Conservation (phyloP, 257 asterid genomes). For the Solanum peruvianum region DNA sequence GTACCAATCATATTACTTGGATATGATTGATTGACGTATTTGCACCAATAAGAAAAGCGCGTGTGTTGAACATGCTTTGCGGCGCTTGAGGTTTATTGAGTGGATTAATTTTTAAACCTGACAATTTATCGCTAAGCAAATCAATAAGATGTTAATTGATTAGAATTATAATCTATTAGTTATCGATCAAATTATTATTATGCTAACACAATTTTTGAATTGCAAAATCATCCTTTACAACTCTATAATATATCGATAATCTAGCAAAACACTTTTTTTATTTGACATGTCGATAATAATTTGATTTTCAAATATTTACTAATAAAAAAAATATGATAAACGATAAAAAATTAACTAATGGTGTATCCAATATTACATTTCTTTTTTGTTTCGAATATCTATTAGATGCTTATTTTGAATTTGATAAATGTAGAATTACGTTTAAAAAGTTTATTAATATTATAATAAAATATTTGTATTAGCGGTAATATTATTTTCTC, state of each 20-base stretch:
- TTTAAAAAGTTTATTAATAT: neutral
- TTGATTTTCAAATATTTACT: neutral
- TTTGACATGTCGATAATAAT: neutral
- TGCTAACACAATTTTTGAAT: neutral
- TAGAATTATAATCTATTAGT: neutral
- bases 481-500: neutral
- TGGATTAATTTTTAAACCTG: too few species aligned
- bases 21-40: neutral
- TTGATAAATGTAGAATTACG: neutral
- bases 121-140: neutral
- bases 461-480: neutral
- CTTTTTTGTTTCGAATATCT: neutral
- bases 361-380: neutral
- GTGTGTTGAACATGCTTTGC: rapidly evolving
- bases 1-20: neutral
- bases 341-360: neutral
- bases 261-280: neutral
- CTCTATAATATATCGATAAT: neutral
- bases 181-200: neutral
- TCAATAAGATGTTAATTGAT: neutral
- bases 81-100: neutral
- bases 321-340: too few species aligned
- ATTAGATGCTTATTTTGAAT: neutral
- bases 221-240: neutral
- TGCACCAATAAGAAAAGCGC: neutral